Conservation (phyloP, 495 filamentous ascomycete species). For the Durotheca rogersii region DNA sequence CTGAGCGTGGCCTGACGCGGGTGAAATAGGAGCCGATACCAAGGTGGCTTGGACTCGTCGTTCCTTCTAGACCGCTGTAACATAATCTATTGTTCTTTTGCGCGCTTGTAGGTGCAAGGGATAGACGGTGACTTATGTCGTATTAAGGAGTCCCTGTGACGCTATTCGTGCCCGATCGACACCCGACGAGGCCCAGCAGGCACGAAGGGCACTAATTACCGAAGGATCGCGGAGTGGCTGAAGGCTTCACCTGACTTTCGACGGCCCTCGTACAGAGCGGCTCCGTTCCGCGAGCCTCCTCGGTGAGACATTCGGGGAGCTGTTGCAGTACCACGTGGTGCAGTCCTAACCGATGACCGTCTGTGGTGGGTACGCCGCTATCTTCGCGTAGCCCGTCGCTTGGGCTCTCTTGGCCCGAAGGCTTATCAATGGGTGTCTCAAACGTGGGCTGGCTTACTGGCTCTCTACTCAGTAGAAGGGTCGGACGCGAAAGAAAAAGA, state of each 20-base stretch:
- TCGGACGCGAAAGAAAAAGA: neutral
- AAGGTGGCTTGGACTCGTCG: too few species aligned
- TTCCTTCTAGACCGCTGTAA: too few species aligned
- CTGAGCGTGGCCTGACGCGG: constrained; percentile 6
- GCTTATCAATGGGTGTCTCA: too few species aligned
- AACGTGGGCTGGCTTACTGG: too few species aligned
- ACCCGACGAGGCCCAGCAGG: neutral
- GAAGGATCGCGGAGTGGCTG: neutral
- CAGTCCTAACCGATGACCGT: neutral
- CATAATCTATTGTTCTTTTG: too few species aligned
- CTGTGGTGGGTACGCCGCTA: neutral
- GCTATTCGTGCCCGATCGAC: neutral
- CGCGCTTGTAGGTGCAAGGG: too few species aligned
- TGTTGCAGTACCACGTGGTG: neutral
- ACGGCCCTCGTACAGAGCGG: neutral
- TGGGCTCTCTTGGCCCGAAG: too few species aligned
- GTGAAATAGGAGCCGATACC: too few species aligned
- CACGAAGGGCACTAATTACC: neutral
- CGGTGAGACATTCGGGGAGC: neutral
- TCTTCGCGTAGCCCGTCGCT: neutral
- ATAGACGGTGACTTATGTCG: too few species aligned
- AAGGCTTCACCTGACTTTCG: neutral
- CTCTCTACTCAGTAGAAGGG: too few species aligned
- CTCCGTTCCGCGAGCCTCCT: neutral
- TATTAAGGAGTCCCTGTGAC: neutral